Evolutionary conservation across 305 asterid genomes (phyloP), one percentile per base, ranked within the genome.

Genomic region (Rubia tinctorum): DNA sequence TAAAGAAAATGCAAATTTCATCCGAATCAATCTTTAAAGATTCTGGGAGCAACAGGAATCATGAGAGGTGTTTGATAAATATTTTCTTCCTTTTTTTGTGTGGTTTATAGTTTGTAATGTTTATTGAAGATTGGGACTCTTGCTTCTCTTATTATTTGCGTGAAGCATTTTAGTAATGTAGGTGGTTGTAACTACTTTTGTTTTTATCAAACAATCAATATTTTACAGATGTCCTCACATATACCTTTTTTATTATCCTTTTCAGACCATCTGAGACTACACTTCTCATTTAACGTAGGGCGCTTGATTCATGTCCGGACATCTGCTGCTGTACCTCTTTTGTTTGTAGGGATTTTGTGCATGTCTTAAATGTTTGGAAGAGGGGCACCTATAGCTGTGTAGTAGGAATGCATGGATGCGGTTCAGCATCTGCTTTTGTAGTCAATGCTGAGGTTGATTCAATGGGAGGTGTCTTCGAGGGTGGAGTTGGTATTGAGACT

Each of bases 391-490:
- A 59, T 82, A 79, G 86, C 86, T 77, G 71, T 83, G 82, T 81
- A 83, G 79, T 79, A 81, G 92, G 88, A 76, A 86, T 89, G 93
- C 88, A 84, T 88, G 92, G 93, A 85, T 89, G 92, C 83, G 78
- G 86, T 80, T 80, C 90, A 76, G 84, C 86, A 78, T 81, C 84
- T 85, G 83, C 73, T 80, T 77, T 73, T 68, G 49, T 86, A 82
- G 90, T 81, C 87, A 79, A 86, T 86, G 96, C 96, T 81, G 96
- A 91, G 82, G 86, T 86, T 82, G 92, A 88, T 88, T 89, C 94
- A 82, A 95, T 95, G 99, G 99, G 96, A 82, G 96, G 94, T 76
- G 95, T 85, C 87, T 81, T 82, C 85, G 97, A 88, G 85, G 89
- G 90, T 30, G 95, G 95, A 85, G 91, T 83, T 84, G 90, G 90